Conservation (phyloP, 306 rosid species). For the Cicer cuneatum region DNA sequence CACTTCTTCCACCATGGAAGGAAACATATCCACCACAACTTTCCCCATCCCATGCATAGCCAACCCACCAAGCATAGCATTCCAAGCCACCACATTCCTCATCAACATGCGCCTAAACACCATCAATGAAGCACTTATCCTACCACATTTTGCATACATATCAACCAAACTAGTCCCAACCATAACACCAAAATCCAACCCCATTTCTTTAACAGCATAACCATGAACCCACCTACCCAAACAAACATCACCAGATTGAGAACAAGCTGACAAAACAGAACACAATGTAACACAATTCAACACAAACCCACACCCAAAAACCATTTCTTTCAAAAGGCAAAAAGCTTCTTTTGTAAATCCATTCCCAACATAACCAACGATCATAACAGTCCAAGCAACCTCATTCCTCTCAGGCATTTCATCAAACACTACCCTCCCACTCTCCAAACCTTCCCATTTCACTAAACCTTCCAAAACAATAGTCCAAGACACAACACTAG, state of each 20-base stretch:
- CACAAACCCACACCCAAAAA: slow-evolving; percentile 53
- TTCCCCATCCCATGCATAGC: slow-evolving; percentile 76
- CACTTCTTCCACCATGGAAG: slow-evolving; percentile 60
- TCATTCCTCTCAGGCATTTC: slow-evolving; percentile 76
- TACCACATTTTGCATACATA: slow-evolving; percentile 81
- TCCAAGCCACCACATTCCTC: slow-evolving; percentile 78
- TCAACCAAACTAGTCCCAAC: slow-evolving; percentile 72
- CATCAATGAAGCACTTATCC: slow-evolving; percentile 52
- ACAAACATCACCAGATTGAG: slow-evolving; percentile 61
- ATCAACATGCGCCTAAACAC: slow-evolving; percentile 54
- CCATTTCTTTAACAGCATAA: slow-evolving; percentile 63
- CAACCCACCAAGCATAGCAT: slow-evolving; percentile 75
- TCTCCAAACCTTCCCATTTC: slow-evolving; percentile 63
- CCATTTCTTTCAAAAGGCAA: slow-evolving; percentile 59
- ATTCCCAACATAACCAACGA: slow-evolving; percentile 60
- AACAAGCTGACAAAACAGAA: slow-evolving; percentile 65
- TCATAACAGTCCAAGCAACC: slow-evolving; percentile 82
- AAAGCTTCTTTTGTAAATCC: slow-evolving; percentile 59
- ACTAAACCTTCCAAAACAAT: slow-evolving; percentile 70
- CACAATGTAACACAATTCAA: slow-evolving; percentile 67
- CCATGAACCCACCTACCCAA: slow-evolving; percentile 73
- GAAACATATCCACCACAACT: slow-evolving; percentile 54
- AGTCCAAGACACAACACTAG: slow-evolving; percentile 78
- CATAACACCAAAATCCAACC: slow-evolving; percentile 55
- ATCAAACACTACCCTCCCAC: slow-evolving; percentile 67